phyloP scores from a whole-genome alignment of 164 flowering plant genomes.

The Stephania japonica region DNA sequence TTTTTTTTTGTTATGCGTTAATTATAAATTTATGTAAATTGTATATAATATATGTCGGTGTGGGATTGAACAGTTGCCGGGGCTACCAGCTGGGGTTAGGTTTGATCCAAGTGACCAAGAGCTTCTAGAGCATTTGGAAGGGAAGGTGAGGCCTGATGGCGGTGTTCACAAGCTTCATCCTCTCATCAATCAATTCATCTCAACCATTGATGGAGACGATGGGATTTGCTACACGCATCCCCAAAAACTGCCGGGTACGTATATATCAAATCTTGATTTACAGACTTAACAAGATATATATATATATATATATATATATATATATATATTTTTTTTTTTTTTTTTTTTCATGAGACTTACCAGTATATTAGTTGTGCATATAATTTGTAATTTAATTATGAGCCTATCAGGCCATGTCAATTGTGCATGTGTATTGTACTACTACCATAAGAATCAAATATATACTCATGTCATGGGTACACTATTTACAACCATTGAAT shows the following conservation, averaged over 20 bases:
- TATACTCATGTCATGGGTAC: too few relatives aligned
- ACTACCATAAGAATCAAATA: too few relatives aligned
- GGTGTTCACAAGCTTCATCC: conserved; percentile 55
- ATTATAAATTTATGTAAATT: too few relatives aligned
- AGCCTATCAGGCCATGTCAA: too few relatives aligned
- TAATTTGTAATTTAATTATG: too few relatives aligned
- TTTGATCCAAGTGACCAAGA: conserved; percentile 91
- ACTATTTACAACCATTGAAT: too few relatives aligned
- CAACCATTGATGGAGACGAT: conserved; percentile 79
- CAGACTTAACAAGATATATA: too few relatives aligned
- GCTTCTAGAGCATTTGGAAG: conserved; percentile 79
- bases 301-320: too few relatives aligned
- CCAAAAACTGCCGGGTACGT: conserved; percentile 89
- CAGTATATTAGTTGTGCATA: too few relatives aligned
- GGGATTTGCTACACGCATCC: conserved; percentile 98
- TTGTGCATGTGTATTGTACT: background rate
- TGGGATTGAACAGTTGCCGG: conserved; percentile 64
- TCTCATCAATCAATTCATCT: conserved; percentile 83
- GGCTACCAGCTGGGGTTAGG: conserved; percentile 94
- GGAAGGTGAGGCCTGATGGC: conserved; percentile 47
- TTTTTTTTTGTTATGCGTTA: too few relatives aligned
- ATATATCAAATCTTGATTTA: background rate
- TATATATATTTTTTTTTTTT: too few relatives aligned
- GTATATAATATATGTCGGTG: conserved; percentile 17
- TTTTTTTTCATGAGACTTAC: too few relatives aligned